Percentiles rank a stretch among this genome's conserved stretches.
Evolutionary conservation across 2,329 filamentous ascomycete genomes (phyloP).

Genomic region (Anthostomella pinea): DNA sequence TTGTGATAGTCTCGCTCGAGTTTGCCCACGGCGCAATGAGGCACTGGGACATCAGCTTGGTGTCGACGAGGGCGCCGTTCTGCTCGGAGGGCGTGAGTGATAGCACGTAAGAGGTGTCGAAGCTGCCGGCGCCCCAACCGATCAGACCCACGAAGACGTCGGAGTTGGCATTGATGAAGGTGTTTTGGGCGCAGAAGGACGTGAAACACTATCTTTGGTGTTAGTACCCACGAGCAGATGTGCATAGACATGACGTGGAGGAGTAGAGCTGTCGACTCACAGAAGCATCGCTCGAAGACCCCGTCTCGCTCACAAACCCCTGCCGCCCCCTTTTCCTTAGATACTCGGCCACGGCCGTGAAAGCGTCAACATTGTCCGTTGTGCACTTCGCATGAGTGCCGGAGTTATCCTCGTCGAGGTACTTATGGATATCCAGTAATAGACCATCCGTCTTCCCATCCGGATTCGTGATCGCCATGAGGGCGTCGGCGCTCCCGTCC

Average conservation of each 20-base stretch:
- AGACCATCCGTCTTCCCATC: conserved; percentile 55
- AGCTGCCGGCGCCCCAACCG: conserved; percentile 45
- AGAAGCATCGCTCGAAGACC: conserved; percentile 42
- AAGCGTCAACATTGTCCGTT: conserved; percentile 50
- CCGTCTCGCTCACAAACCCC: conserved; percentile 52
- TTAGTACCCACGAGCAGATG: conserved; percentile 1
- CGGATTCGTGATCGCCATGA: conserved; percentile 55
- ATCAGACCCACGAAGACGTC: conserved; percentile 48
- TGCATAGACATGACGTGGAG: background rate
- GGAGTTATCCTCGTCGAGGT: conserved; percentile 56
- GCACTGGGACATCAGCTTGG: conserved; percentile 42
- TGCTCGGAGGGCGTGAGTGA: conserved; percentile 40
- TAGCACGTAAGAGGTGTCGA: conserved; percentile 40
- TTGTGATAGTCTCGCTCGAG: conserved; percentile 5
- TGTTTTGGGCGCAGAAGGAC: conserved; percentile 45
- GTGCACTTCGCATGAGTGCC: conserved; percentile 52
- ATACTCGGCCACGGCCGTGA: conserved; percentile 45
- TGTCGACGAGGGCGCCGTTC: conserved; percentile 34
- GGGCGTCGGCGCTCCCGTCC: conserved; percentile 47
- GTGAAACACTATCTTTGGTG: conserved; percentile 35
- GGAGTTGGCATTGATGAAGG: conserved; percentile 43
- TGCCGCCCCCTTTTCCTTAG: conserved; percentile 45
- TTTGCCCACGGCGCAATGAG: conserved; percentile 37
- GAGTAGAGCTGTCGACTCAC: conserved; percentile 26
- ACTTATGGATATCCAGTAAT: conserved; percentile 60